A percentile compares a stretch with the other conserved stretches of the same genome.
These are phyloP conservation scores for Chlamydomonas urium DNA, from an alignment of 139 green algal species.

Conservation along the genomic window DNA sequence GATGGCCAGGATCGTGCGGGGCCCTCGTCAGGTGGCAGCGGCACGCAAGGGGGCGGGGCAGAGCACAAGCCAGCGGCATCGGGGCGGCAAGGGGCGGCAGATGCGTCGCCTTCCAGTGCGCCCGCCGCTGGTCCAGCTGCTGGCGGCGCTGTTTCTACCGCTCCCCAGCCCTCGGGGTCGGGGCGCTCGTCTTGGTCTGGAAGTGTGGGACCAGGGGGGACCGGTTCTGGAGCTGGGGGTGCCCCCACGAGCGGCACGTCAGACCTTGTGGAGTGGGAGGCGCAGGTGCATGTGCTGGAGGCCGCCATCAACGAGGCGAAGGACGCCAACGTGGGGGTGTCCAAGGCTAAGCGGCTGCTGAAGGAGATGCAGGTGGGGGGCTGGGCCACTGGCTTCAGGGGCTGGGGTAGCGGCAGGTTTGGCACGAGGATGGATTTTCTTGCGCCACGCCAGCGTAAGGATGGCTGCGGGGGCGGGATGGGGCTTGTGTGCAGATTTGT, in stretches of 20 bases:
- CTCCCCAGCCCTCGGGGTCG: background rate
- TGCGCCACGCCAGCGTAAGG: no score
- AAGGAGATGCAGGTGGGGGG: no score
- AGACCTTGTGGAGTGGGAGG: conserved; percentile 22
- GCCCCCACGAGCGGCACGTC: background rate
- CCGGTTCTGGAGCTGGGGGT: background rate
- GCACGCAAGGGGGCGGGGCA: no score
- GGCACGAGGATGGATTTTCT: no score
- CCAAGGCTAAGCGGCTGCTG: conserved; percentile 63
- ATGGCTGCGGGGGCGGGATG: no score
- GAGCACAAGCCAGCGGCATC: background rate
- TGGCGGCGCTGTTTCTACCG: no score
- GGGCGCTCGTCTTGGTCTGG: background rate
- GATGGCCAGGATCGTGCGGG: no score
- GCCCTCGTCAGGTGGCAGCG: no score
- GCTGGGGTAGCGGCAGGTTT: no score
- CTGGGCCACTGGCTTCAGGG: no score
- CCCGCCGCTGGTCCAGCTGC: no score
- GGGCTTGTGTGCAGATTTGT: no score
- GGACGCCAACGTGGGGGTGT: conserved; percentile 58
- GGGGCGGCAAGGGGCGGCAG: background rate
- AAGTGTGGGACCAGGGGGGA: background rate
- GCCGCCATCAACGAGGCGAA: conserved; percentile 56
- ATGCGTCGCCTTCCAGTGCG: background rate
- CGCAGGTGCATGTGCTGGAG: conserved; percentile 46